Evolutionary conservation across 2,329 filamentous ascomycete genomes (phyloP), one percentile per base, ranked within the genome.

Genomic region (Incumbomyces delicatus): DNA sequence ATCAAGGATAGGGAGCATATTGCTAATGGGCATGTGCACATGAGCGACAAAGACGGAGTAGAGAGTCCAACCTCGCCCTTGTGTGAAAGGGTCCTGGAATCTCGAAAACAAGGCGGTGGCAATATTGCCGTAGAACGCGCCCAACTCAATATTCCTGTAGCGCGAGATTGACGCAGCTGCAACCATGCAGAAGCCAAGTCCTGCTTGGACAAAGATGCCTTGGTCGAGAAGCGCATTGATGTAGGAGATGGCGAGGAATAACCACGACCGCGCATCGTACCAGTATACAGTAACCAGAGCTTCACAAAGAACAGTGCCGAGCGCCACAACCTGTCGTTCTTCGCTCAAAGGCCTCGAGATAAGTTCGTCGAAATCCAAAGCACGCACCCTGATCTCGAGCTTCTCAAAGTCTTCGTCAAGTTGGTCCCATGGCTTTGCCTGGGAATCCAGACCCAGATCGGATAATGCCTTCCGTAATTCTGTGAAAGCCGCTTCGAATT

Each of bases 381-480:
- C 73, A 59, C 76, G 74, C 11, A 88, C 73, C 57, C 74, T 73
- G 2, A 72, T 62, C n/a, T 76, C 73, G 14, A 83, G 67, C 44
- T 73, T 71, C 54, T 80, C 73, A 57, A 92, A 95, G 45, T 83
- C 78, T 14, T 69, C 67, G 59, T 95, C 89, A 58, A 87, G 94
- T 55, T 83, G 78, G 55, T 89, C 80, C 61, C 81, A 88, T 1
- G 81, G 81, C 2, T 78, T 69, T 1, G 80, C 71, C 30, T 81
- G 76, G 11, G 92, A 69, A 1, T 75, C 64, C 13, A 89, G 73
- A 2, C 78, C 84, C 11, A 95, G 72, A 11, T 81, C 81, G 22
- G 66, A 68, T 13, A 95, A 68, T 51, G 85, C 88, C 38, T 80
- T 75, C 57, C 82, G 82, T 18, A 95, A 69, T 1, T 78, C 77